Conservation (phyloP, 2,329 filamentous ascomycete genomes). For the Arthroderma sp. region DNA sequence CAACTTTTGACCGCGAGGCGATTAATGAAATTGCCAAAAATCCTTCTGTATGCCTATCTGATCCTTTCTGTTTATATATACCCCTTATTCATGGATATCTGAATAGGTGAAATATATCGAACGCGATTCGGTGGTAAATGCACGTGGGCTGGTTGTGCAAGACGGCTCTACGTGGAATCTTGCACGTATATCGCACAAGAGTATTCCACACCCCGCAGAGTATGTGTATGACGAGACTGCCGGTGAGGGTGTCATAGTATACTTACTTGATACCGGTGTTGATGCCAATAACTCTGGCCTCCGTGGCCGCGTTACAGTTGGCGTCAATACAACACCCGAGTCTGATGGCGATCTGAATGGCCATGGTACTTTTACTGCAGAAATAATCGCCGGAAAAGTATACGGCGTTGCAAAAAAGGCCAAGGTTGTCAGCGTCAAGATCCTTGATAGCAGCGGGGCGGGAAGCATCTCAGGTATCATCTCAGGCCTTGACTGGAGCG, state of each 20-base stretch:
- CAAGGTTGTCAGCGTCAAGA: constrained; percentile 36
- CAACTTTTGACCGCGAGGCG: constrained; percentile 6
- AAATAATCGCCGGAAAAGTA: constrained; percentile 21
- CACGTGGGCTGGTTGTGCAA: constrained; percentile 6
- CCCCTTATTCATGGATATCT: not conserved
- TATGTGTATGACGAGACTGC: constrained; percentile 22
- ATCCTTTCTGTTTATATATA: not conserved
- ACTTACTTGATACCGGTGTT: constrained; percentile 27
- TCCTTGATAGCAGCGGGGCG: constrained; percentile 31
- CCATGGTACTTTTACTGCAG: constrained; percentile 28
- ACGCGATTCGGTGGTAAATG: constrained; percentile 4
- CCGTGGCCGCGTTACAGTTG: constrained; percentile 22
- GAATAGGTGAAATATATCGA: constrained; percentile 10
- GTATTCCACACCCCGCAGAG: constrained; percentile 15
- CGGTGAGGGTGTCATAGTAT: constrained; percentile 23
- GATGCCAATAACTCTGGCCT: constrained; percentile 21
- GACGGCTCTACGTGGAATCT: constrained; percentile 21
- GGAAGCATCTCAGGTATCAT: constrained; percentile 36
- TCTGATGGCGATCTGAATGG: constrained; percentile 15
- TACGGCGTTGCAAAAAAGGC: constrained; percentile 28
- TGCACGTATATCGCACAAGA: constrained; percentile 21
- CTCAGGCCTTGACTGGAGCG: constrained; percentile 33
- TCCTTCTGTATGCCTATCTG: not conserved
- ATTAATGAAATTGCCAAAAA: constrained; percentile 4
- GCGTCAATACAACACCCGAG: constrained; percentile 19